Base-by-base conservation (phyloP, 148 eudicot species). In the Dysphania ambrosioides region DNA sequence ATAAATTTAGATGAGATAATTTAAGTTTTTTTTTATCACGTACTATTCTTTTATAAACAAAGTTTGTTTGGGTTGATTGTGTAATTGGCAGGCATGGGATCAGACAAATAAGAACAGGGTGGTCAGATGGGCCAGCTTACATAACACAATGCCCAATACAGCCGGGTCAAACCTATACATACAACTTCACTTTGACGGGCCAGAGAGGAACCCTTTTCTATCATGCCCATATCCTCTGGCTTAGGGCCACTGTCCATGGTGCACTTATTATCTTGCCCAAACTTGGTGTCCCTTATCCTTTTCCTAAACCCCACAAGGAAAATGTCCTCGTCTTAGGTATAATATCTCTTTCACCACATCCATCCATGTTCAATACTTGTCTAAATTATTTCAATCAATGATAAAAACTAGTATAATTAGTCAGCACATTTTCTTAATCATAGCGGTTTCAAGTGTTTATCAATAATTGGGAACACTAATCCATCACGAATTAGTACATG, bases 111-210 rank as follows among this genome's bases (percentile, higher is more conserved):
- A 41, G 76, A 62, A 73, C 57, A 15, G 57, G 68, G 2, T 73
- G 76, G 76, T 55, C 76, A 29, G 76, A 73, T 31, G 76, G 68
- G n/a, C 76, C 76, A 32, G 76, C 66, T 27, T 72, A 47, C 53
- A 47, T 47, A 47, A 47, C 53, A 47, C 53, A 47, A 12, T 47
- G 53, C 18, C 53, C 53, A 59, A 73, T 73, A 29, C 58, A 73
- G 10, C 67, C 76, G 5, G 76, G 76, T 12, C 58, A 61, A 73
- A 41, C 40, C 27, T 73, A 61, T n/a, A 19, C 30, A 13, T 63
- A 73, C 58, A 73, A 61, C 40, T 61, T 73, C n/a, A 73, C 58
- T 12, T 9, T 73, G 3, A 61, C 76, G 32, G 76, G 69, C 19
- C 57, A 73, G 21, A 44, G 69, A 73, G 76, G 76, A 23, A 73